Evolutionary conservation across 2,329 filamentous ascomycete species (phyloP).

Genomic region (Zalaria obscura): DNA sequence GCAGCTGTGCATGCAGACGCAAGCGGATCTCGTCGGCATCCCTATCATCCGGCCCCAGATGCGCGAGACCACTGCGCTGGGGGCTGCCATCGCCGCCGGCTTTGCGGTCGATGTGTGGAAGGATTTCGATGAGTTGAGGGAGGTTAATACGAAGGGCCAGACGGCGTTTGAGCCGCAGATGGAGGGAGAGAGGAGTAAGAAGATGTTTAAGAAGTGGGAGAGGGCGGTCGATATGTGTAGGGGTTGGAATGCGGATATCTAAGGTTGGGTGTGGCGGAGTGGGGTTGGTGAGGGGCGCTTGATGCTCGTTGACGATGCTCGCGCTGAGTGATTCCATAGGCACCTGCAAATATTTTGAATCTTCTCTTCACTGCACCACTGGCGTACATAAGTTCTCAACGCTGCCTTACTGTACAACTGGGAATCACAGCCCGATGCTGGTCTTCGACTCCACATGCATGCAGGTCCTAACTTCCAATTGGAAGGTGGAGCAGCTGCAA

Average conservation of each 20-base stretch:
- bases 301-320: too few relatives aligned
- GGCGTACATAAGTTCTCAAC: too few relatives aligned
- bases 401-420: too few relatives aligned
- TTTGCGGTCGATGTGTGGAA: slow-evolving; percentile 70
- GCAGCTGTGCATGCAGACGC: slow-evolving; percentile 79
- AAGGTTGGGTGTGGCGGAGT: too few relatives aligned
- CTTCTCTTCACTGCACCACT: too few relatives aligned
- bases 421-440: too few relatives aligned
- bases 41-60: slow-evolving; percentile 73
- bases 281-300: too few relatives aligned
- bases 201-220: slow-evolving; percentile 58
- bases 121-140: slow-evolving; percentile 56
- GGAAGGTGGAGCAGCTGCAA: too few relatives aligned
- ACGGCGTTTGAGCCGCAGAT: slow-evolving; percentile 58
- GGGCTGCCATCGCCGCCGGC: slow-evolving; percentile 80
- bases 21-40: slow-evolving; percentile 75
- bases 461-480: too few relatives aligned
- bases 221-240: slow-evolving; percentile 67
- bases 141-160: slow-evolving; percentile 56
- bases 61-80: slow-evolving; percentile 81
- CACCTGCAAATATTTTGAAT: too few relatives aligned
- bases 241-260: slow-evolving; percentile 48
- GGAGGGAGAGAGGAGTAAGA: slow-evolving; percentile 39
- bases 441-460: too few relatives aligned
- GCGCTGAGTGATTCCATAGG: too few relatives aligned